These are phyloP conservation scores for Nemania diffusa DNA, from an alignment of 2,329 filamentous ascomycete species.

Conservation along the genomic window DNA sequence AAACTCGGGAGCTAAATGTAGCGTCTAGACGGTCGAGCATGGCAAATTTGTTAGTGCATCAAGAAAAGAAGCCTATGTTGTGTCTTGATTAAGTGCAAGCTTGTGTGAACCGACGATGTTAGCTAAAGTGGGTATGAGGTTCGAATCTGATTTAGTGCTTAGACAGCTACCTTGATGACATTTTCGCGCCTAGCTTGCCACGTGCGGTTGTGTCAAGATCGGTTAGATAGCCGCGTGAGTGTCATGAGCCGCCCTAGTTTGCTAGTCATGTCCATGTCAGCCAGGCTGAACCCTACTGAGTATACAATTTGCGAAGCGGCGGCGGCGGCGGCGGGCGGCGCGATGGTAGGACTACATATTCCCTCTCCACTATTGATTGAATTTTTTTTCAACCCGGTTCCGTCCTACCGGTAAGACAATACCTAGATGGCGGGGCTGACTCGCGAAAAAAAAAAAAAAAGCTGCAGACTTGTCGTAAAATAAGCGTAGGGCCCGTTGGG, in stretches of 20 bases:
- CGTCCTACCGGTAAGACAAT: not conserved
- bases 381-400: not conserved
- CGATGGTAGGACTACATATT: not conserved
- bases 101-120: not conserved
- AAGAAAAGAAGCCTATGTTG: not conserved
- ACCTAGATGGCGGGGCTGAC: not conserved
- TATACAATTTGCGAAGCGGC: not conserved
- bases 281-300: too few relatives aligned
- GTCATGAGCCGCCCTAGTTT: not conserved
- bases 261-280: not conserved
- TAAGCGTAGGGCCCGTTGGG: not conserved
- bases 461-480: not conserved
- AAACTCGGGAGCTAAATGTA: not conserved
- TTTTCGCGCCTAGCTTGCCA: not conserved
- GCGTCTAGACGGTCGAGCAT: not conserved
- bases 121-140: not conserved
- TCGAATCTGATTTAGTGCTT: too few relatives aligned
- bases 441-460: constrained; percentile 2
- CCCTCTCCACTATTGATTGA: not conserved
- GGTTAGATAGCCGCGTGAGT: constrained; percentile 1
- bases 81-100: not conserved
- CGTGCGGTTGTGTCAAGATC: not conserved
- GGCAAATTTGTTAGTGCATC: not conserved
- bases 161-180: not conserved
- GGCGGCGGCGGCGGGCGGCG: too few relatives aligned